Base-by-base conservation (phyloP, 2,329 filamentous ascomycete genomes). In the Pyrenochaeta sp. region DNA sequence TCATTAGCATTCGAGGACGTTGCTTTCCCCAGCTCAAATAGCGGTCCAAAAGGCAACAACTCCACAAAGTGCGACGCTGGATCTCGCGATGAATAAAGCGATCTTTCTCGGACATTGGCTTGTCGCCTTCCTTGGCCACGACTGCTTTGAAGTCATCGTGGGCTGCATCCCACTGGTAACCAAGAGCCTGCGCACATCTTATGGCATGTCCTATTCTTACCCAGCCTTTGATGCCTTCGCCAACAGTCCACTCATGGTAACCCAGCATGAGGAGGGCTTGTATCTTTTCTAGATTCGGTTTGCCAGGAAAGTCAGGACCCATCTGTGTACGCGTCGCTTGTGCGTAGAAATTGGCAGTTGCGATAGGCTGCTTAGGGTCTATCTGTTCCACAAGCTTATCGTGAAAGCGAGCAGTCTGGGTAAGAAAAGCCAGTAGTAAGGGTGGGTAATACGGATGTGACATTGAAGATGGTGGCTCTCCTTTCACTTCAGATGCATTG, bases 261-360 rank as follows among this genome's bases (percentile, higher is more conserved):
- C 84, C 86, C 7, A 92, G 79, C 87, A 91, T 90, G 9, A 91
- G 78, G 40, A 87, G 81, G 0, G 87, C 86, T 60, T 91, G 88
- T 0, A 87, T 85, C 14, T 85, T 81, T 54, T 90, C 85, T 3
- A 90, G 77, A 1, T 84, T 85, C 4, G 84, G 82, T 10, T 56
- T 48, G 2, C 58, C 56, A 5, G 57, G 33, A n/a, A 56, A 49
- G 2, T 56, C 49, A 7, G 44, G 42, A 10, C 58, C 58, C 31
- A 86, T 60, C 71, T 81, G 59, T 75, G 81, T 77, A 54, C 79
- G 79, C 11, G 89, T 81, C 7, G 84, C 82, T 9, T 83, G 78
- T 11, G 87, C 86, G 69, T 89, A 90, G 70, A 85, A 87, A 54
- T 89, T 84, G 7, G 87, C 87, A 1, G 55, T 59, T n/a, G 53